Percentiles rank a stretch among this genome's conserved stretches.
These are phyloP conservation scores for Umbilicus rupestris DNA, from an alignment of 164 flowering plant genomes.

Conservation along the genomic window DNA sequence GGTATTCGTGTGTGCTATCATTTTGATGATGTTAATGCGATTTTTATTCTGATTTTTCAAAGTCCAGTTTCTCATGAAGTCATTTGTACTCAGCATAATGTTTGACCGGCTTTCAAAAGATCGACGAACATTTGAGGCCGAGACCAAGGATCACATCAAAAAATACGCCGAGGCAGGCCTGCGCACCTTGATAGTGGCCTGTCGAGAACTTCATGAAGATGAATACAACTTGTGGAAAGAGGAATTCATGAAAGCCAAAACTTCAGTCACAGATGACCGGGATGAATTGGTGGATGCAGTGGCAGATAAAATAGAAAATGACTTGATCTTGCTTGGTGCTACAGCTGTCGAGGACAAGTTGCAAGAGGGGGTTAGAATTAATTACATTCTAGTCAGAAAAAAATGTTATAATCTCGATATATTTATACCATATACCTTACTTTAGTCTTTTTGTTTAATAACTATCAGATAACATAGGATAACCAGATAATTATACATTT, in stretches of 20 bases:
- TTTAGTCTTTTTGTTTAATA: too few relatives aligned
- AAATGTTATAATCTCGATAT: not conserved
- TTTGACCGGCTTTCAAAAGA: constrained; percentile 58
- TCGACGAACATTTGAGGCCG: constrained; percentile 34
- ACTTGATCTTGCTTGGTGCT: constrained; percentile 76
- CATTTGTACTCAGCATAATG: constrained; percentile 50
- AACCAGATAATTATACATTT: too few relatives aligned
- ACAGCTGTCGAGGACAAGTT: constrained; percentile 92
- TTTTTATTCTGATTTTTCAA: not conserved
- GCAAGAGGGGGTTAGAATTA: constrained; percentile 60
- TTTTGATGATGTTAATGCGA: not conserved
- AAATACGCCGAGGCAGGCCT: constrained; percentile 73
- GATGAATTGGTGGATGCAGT: constrained; percentile 49
- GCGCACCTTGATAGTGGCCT: constrained; percentile 68
- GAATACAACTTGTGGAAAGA: constrained; percentile 50
- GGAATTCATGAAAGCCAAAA: constrained; percentile 54
- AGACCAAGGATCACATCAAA: constrained; percentile 53
- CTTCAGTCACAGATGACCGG: constrained; percentile 51
- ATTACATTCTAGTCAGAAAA: not conserved
- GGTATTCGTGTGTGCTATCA: constrained; percentile 27
- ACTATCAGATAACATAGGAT: too few relatives aligned
- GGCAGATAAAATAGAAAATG: constrained; percentile 64
- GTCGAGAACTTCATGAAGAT: constrained; percentile 54
- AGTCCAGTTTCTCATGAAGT: not conserved
- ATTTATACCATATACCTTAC: not conserved